These are phyloP conservation scores for Quillaja saponaria DNA, from an alignment of 306 rosid genomes.

Conservation along the genomic window DNA sequence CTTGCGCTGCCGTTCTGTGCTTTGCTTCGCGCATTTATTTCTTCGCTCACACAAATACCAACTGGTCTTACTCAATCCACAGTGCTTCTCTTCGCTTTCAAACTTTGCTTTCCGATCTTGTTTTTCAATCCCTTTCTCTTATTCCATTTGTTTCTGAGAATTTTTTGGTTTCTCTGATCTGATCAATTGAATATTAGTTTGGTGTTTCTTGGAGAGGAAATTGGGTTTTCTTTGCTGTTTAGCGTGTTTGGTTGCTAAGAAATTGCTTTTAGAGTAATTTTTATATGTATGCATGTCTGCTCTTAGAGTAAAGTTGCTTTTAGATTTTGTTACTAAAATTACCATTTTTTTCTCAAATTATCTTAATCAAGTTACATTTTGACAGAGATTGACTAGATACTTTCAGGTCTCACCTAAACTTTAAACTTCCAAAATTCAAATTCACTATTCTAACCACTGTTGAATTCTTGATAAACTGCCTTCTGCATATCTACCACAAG, in stretches of 20 bases:
- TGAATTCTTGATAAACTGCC: too few relatives aligned
- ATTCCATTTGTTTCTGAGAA: slow-evolving; percentile 4
- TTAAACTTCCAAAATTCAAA: too few relatives aligned
- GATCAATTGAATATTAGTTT: slow-evolving; percentile 24
- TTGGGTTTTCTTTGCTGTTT: slow-evolving; percentile 8
- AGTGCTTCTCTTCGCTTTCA: slow-evolving; percentile 26
- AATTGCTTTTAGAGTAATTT: too few relatives aligned
- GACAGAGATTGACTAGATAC: too few relatives aligned
- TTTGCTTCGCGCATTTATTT: slow-evolving; percentile 46
- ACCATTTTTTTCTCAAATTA: too few relatives aligned
- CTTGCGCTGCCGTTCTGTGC: not conserved
- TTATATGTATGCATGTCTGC: too few relatives aligned
- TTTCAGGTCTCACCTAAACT: too few relatives aligned
- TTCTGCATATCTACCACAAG: too few relatives aligned
- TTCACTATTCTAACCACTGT: too few relatives aligned
- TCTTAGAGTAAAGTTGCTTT: too few relatives aligned
- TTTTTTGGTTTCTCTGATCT: slow-evolving; percentile 29
- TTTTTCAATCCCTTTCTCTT: slow-evolving; percentile 24
- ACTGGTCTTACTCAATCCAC: slow-evolving; percentile 32
- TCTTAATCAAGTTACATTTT: too few relatives aligned
- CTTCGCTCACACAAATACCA: slow-evolving; percentile 44
- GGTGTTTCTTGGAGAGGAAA: slow-evolving; percentile 3
- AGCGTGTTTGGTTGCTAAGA: slow-evolving; percentile 32
- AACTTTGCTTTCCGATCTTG: slow-evolving; percentile 31
- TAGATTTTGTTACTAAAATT: too few relatives aligned